Base-by-base conservation (phyloP, 2,329 filamentous ascomycete genomes). In the Fusarium lyarnte region DNA sequence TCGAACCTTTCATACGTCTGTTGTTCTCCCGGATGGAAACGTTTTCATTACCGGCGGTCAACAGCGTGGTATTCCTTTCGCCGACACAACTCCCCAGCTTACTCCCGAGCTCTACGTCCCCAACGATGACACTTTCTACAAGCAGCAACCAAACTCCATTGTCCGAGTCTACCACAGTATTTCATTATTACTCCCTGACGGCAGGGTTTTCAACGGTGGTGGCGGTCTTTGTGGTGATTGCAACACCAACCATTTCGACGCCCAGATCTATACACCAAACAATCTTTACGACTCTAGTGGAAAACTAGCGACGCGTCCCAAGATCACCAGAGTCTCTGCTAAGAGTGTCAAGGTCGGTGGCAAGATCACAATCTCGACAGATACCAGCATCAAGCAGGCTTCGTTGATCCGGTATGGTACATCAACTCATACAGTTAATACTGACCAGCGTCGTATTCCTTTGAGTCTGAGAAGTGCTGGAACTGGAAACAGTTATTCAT, bases 21-120 rank as follows among this genome's bases (percentile, higher is more conserved):
- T 87, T 14, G 80, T 87, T 6, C 82, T 88, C 0, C 87, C 86
- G 0, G 81, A 86, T 59, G 86, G 87, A 13, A 81, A 78, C 3
- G 80, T 86, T 5, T 82, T 88, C 38, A 80, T 88, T 31, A 80
- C 80, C 0, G 87, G 86, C n/a, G 86, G 87, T 1, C 73, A 68
- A n/a, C 23, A 35, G 12, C 35, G 21, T 6, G 65, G 57, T 14
- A 23, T 59, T 12, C 69, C 64, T 2, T 73, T 73, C 17, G 49
- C 19, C 5, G 70, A 73, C 12, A 42, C 60, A 7, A 73, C 53
- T 2, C 61, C 70, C 0, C 54, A 63, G 9, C 69, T 73, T 35
- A 61, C 52, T 16, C 69, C 70, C 0, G 70, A 73, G 14, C 53
- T 73, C 2, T 73, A 72, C 19, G 38, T 62, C 4, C 69, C 70